Conservation (phyloP, 1,139 yeast genomes). For the Keqinozyma sinolaborantium region DNA sequence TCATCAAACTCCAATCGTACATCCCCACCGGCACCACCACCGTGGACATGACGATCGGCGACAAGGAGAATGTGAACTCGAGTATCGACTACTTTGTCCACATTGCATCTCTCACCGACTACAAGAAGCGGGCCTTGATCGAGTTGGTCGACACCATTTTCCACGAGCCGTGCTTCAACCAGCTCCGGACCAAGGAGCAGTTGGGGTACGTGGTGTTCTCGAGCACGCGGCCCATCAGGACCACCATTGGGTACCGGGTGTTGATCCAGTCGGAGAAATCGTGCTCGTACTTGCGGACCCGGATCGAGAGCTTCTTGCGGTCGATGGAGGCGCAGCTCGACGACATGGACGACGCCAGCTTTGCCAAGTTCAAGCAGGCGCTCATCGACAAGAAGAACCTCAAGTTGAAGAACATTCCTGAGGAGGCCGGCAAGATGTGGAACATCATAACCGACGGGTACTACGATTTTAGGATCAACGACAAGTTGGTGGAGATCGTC, state of each 20-base stretch:
- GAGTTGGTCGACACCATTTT: conserved; percentile 70
- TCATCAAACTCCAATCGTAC: conserved; percentile 25
- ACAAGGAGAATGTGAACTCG: conserved; percentile 74
- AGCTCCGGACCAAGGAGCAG: conserved; percentile 89
- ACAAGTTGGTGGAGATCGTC: conserved; percentile 55
- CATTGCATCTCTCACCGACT: conserved; percentile 46
- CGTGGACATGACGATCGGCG: conserved; percentile 54
- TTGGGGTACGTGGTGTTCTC: conserved; percentile 82
- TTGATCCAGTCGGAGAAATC: conserved; percentile 83
- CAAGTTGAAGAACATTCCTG: conserved; percentile 71
- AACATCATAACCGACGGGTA: conserved; percentile 68
- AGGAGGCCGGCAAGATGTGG: conserved; percentile 70
- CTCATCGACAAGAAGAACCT: conserved; percentile 63
- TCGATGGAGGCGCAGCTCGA: conserved; percentile 29
- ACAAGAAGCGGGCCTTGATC: conserved; percentile 40
- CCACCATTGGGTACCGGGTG: conserved; percentile 75
- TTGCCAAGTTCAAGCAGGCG: conserved; percentile 65
- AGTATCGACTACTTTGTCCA: conserved; percentile 80
- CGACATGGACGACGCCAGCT: conserved; percentile 56
- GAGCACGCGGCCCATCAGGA: conserved; percentile 64
- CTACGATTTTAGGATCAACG: conserved; percentile 65
- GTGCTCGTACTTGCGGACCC: conserved; percentile 67
- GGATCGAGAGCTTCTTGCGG: conserved; percentile 67
- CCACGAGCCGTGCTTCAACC: conserved; percentile 86
- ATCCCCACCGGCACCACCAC: conserved; percentile 47